Base-by-base conservation (phyloP, 23 red algal species). In the Gracilaria domingensis region DNA sequence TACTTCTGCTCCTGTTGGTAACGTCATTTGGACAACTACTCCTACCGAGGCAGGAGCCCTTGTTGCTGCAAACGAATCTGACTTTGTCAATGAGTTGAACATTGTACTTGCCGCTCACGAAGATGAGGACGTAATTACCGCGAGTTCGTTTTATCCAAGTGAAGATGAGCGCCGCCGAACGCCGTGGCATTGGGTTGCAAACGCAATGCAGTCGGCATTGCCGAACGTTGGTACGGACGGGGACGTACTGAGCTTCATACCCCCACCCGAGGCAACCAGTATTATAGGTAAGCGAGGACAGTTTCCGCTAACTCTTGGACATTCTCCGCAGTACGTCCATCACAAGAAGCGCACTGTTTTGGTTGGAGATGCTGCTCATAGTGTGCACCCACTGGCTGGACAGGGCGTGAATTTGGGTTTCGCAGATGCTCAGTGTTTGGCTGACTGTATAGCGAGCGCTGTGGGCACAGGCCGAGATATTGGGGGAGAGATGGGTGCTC, bases 321-420 rank as follows among this genome's bases (percentile, higher is more conserved):
- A 93, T 26, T 90, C 90, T 1, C 93, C 84, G 23, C 89, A 89
- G 18, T 80, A 94, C 33, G 78, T 83, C 12, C 50, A 89, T 30
- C 29, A 73, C 12, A 65, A 80, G 35, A 62, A 82, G 13, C 97
- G 93, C 16, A 73, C 89, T 42, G 97, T 95, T 47, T 83, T 98
- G 38, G 81, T 98, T 25, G 97, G 97, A n/a, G 97, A 98, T 80
- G 97, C 97, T 17, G 97, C 97, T 38, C 97, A 98, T 74, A 85
- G 84, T 33, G 93, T 98, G 40, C 97, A 98, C 48, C 97, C 97
- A 6, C 56, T 98, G 60, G 97, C 97, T 30, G 97, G 97, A 49
- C 97, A 98, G 80, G 97, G 97, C n/a, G 97, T 95, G 33, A 98
- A 98, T 78, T 88, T 98, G 39, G 97, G 97, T 20, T 84, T 98